phyloP scores from a whole-genome alignment of 2,329 filamentous ascomycete genomes.

The Fusarium sp. region DNA sequence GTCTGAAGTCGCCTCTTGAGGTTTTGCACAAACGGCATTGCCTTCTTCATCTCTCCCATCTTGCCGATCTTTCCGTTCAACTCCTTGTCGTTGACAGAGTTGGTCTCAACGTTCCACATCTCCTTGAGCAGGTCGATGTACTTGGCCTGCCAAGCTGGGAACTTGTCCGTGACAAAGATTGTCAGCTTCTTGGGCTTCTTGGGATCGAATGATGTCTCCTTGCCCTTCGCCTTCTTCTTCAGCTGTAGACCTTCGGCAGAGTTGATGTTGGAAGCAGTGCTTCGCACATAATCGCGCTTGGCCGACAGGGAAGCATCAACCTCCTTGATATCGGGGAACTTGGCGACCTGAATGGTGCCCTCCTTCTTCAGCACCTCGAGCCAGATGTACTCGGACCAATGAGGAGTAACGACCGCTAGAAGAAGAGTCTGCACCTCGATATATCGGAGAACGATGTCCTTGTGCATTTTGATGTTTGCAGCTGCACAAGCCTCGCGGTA shows the following conservation, averaged over 20 bases:
- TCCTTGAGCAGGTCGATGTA: constrained; percentile 85
- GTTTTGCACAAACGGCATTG: constrained; percentile 94
- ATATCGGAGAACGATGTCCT: constrained; percentile 81
- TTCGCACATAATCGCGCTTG: constrained; percentile 84
- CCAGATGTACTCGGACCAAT: constrained; percentile 97
- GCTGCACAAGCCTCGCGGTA: constrained; percentile 87
- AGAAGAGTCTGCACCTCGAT: constrained; percentile 89
- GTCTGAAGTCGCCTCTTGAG: constrained; percentile 86
- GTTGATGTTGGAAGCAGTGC: constrained; percentile 79
- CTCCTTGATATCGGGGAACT: constrained; percentile 68
- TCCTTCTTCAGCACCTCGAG: constrained; percentile 86
- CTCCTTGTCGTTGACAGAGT: constrained; percentile 82
- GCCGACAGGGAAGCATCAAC: constrained; percentile 78
- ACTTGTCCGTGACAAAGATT: constrained; percentile 83
- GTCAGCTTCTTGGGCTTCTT: constrained; percentile 93
- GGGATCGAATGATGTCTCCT: constrained; percentile 85
- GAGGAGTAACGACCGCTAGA: constrained; percentile 86
- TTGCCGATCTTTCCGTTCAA: constrained; percentile 84
- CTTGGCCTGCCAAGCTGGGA: constrained; percentile 91
- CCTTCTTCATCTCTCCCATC: constrained; percentile 93
- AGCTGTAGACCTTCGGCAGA: constrained; percentile 85
- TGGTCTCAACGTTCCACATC: constrained; percentile 72
- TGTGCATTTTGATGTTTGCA: constrained; percentile 87
- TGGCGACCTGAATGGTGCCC: constrained; percentile 81
- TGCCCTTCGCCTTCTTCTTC: constrained; percentile 95